These are phyloP conservation scores for Schizonepeta tenuifolia DNA, from an alignment of 257 asterid genomes.

Conservation along the genomic window DNA sequence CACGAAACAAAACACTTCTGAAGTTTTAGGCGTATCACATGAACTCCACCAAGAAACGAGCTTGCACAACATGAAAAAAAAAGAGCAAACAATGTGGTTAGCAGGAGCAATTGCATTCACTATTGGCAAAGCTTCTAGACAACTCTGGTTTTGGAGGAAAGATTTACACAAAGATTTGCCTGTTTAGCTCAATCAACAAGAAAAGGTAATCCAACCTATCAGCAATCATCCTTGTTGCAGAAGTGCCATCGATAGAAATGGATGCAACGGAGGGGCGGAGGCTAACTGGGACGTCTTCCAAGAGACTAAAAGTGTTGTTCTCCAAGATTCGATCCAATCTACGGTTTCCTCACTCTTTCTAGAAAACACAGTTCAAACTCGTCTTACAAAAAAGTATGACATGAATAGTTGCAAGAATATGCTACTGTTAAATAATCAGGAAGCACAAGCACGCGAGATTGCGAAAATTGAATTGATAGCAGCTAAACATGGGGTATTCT, in stretches of 20 bases:
- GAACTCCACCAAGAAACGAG: slow-evolving; percentile 91
- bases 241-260: slow-evolving; percentile 87
- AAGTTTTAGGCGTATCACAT: slow-evolving; percentile 43
- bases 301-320: slow-evolving; percentile 67
- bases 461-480: no score
- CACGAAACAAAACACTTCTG: no score
- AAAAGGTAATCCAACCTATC: slow-evolving; percentile 52
- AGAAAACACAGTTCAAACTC: slow-evolving; percentile 47
- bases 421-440: slow-evolving; percentile 15
- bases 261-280: slow-evolving; percentile 63
- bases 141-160: slow-evolving; percentile 76
- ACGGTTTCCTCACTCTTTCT: slow-evolving; percentile 75
- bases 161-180: slow-evolving; percentile 75
- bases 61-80: slow-evolving; percentile 86
- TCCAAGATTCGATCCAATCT: slow-evolving; percentile 89
- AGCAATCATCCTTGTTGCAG: slow-evolving; percentile 80
- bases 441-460: background rate
- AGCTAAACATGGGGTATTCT: slow-evolving; percentile 64
- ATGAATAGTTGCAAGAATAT: background rate
- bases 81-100: slow-evolving; percentile 88
- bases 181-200: slow-evolving; percentile 49
- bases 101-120: slow-evolving; percentile 82
- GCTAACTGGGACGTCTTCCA: no score
- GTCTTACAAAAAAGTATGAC: slow-evolving; percentile 30
- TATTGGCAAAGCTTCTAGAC: slow-evolving; percentile 69